Evolutionary conservation across 2,329 filamentous ascomycete genomes (phyloP).

Genomic region (Neofusicoccum sp.): DNA sequence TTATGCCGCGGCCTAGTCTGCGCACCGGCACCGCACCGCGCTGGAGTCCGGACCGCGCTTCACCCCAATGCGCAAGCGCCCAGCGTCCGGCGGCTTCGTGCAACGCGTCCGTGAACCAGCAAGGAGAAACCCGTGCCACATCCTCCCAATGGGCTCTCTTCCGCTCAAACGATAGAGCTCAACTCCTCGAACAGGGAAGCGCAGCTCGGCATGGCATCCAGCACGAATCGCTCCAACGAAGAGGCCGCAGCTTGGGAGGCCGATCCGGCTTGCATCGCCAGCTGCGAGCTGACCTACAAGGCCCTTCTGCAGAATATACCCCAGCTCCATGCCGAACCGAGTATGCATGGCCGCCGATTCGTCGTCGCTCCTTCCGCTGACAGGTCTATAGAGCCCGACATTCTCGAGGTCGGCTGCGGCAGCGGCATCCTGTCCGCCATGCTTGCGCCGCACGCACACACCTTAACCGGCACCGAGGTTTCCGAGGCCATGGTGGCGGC

Average conservation of each 20-base stretch:
- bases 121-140: not conserved
- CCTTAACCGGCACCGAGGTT: slow-evolving; percentile 57
- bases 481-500: slow-evolving; percentile 59
- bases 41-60: no score
- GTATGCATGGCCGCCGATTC: not conserved
- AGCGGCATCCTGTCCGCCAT: slow-evolving; percentile 58
- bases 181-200: not conserved
- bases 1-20: not conserved
- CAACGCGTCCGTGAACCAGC: slow-evolving; percentile 1
- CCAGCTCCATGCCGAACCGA: slow-evolving; percentile 30
- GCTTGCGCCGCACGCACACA: slow-evolving; percentile 52
- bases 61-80: not conserved
- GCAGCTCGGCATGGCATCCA: slow-evolving; percentile 16
- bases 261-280: slow-evolving; percentile 54
- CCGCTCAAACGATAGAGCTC: not conserved
- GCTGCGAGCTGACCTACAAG: slow-evolving; percentile 47
- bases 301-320: slow-evolving; percentile 49
- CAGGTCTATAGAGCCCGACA: slow-evolving; percentile 38
- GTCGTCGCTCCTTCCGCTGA: not conserved
- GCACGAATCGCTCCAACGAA: slow-evolving; percentile 55
- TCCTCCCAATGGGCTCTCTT: not conserved
- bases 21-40: not conserved
- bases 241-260: slow-evolving; percentile 59
- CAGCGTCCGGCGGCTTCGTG: not conserved
- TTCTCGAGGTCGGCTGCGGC: slow-evolving; percentile 61